Base-by-base conservation (phyloP, 139 green algal species). In the Nannochloris sp. region DNA sequence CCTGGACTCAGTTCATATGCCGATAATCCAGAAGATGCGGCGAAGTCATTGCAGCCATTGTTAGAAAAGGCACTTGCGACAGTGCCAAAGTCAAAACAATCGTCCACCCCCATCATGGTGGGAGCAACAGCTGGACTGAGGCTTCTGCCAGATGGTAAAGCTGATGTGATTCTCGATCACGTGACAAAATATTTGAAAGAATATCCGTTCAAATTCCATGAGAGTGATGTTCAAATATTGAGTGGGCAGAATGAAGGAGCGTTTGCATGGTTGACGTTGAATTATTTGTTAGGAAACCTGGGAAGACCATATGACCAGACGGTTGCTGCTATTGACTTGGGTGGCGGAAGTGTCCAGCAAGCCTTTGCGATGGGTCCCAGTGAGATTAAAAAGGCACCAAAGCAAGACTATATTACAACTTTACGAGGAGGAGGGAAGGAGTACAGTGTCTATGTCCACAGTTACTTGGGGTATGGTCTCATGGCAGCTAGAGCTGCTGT, bases 221-320 rank as follows among this genome's bases (percentile, higher is more conserved):
- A 37, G 25, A 45, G 72, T 1, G 67, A 75, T 9, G 84, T 90
- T 16, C 82, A 77, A 33, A 85, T 90, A 30, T 60, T 90, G 45
- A 79, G 80, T 57, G 84, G 82, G 70, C 33, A 64, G 59, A 85
- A 96, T 49, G 92, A 98, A 74, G 93, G 93, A 25, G 94, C 85
- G 0, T 99, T 93, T 72, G 89, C 87, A 2, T 99, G 93, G 93
- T 82, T 99, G 25, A 96, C 93, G 3, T 79, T 98, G 14, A 99
- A 99, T 75, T 98, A 97, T 82, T 72, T 98, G 56, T 79, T 98
- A 48, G 91, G 87, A 29, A 79, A 83, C 44, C 69, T 96, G 9
- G 86, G 80, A 4, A 69, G 73, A 17, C 64, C 72, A 5, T 63
- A 80, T 23, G 67, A 56, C 17, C 36, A 88, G 9, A 96, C 93